Base-by-base conservation (phyloP, 73 alveolate genomes). In the Blepharisma japonicum region DNA sequence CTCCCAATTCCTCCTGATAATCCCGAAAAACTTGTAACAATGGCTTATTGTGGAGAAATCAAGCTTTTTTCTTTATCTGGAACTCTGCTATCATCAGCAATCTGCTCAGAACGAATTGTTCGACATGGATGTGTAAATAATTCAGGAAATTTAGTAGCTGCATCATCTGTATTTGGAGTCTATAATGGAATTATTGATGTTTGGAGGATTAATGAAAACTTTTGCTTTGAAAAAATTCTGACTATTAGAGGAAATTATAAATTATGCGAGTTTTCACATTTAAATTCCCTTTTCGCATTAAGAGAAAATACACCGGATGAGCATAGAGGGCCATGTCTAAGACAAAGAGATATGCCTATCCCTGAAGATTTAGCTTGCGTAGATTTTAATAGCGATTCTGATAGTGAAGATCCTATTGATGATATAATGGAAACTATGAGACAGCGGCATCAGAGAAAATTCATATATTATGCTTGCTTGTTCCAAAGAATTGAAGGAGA, bases 221-320 rank as follows among this genome's bases (percentile, higher is more conserved):
- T 32, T 32, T 1, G 42, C 42, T 32, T 25, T 25, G 21, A 68
- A 8, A 68, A 21, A 45, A 68, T 72, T 9, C 20, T 32, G 2
- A 9, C n/a, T 18, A 7, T 38, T 8, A 1, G 11, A 45, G 71
- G 88, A 55, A 81, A 81, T 14, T 81, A 50, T 42, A 76, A 81
- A 32, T 66, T 48, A 32, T 82, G 89, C 45, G 85, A 82, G 51
- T 82, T 54, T 21, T 56, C 61, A 25, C 38, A 38, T 14, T 6
- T 32, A 6, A 79, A 80, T 7, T 71, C 74, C 55, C 11, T 82
- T 6, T 82, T 53, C 55, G 68, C 56, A 9, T 38, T 82, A 7
- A 76, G 81, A 56, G 81, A 82, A 23, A 7, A 39, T 53, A 21
- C 23, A 21, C 39, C 9, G 6, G 78, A 74, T n/a, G 32, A 8